phyloP scores from a whole-genome alignment of 2,329 filamentous ascomycete species.

The Setomelanomma holmii region DNA sequence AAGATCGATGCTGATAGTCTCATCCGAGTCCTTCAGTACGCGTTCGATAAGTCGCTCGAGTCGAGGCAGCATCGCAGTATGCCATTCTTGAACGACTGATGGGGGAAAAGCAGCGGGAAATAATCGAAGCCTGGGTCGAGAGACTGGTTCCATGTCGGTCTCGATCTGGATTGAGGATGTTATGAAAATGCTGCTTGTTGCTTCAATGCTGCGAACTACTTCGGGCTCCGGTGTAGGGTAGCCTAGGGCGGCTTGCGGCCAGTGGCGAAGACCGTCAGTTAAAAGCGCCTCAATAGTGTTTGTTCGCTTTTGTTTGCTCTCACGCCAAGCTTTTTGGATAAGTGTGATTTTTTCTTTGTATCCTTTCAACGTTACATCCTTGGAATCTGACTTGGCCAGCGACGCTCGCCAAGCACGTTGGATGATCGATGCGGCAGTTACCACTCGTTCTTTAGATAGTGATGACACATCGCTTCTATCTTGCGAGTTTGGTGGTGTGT shows the following conservation, averaged over 20 bases:
- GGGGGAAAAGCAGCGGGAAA: slow-evolving; percentile 62
- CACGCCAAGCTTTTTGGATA: slow-evolving; percentile 48
- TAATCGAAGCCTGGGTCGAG: slow-evolving; percentile 47
- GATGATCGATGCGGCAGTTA: slow-evolving; percentile 43
- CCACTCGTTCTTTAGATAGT: slow-evolving; percentile 32
- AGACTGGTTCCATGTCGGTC: slow-evolving; percentile 33
- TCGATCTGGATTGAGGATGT: slow-evolving; percentile 45
- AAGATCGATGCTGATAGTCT: slow-evolving; percentile 80
- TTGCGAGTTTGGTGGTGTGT: slow-evolving; percentile 37
- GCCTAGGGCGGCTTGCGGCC: slow-evolving; percentile 43
- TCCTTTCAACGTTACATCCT: slow-evolving; percentile 38
- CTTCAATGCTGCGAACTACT: slow-evolving; percentile 24
- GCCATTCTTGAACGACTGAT: slow-evolving; percentile 74
- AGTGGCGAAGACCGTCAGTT: slow-evolving; percentile 39
- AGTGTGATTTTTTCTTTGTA: slow-evolving; percentile 49
- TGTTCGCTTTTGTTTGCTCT: slow-evolving; percentile 38
- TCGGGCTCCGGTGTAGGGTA: slow-evolving; percentile 45
- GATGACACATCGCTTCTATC: slow-evolving; percentile 34
- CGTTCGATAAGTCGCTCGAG: slow-evolving; percentile 74
- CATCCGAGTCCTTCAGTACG: slow-evolving; percentile 75
- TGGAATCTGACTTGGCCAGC: slow-evolving; percentile 25
- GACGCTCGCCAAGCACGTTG: slow-evolving; percentile 46
- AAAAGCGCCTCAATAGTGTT: slow-evolving; percentile 42
- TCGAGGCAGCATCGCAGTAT: slow-evolving; percentile 72
- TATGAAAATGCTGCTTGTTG: slow-evolving; percentile 26